These are phyloP conservation scores for Fusarium denticulatum DNA, from an alignment of 2,329 filamentous ascomycete genomes.

Conservation along the genomic window DNA sequence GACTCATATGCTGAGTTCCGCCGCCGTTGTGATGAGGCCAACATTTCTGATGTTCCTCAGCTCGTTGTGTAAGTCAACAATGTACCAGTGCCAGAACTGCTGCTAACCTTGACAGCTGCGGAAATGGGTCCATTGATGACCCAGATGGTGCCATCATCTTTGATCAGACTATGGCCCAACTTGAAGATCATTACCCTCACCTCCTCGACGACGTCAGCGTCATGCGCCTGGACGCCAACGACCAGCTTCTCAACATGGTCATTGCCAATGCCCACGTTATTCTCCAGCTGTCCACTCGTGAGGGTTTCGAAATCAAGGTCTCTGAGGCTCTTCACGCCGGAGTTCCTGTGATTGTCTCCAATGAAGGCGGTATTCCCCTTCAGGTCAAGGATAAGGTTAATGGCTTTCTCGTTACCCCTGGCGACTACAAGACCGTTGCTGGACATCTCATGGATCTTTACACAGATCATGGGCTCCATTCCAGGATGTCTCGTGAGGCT, in stretches of 20 bases:
- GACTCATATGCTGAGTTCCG: conserved; percentile 80
- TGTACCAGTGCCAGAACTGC: background rate
- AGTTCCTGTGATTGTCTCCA: conserved; percentile 78
- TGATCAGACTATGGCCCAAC: conserved; percentile 74
- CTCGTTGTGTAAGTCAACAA: conserved; percentile 67
- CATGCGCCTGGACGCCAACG: conserved; percentile 79
- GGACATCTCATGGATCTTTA: conserved; percentile 73
- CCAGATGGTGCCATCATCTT: conserved; percentile 79
- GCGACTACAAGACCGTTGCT: conserved; percentile 76
- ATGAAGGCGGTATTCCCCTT: conserved; percentile 81
- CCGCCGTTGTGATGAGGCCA: conserved; percentile 64
- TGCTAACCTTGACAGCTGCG: conserved; percentile 57
- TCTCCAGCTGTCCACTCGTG: conserved; percentile 81
- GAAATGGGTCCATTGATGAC: conserved; percentile 83
- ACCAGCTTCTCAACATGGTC: conserved; percentile 82
- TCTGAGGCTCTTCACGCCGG: conserved; percentile 85
- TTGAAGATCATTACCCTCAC: conserved; percentile 70
- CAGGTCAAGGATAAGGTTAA: conserved; percentile 78
- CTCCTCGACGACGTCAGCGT: conserved; percentile 74
- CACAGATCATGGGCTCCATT: conserved; percentile 71
- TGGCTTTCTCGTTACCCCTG: conserved; percentile 78
- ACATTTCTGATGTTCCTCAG: conserved; percentile 68
- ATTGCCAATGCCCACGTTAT: conserved; percentile 77
- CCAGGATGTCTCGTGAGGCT: conserved; percentile 73
- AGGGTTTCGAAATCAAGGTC: conserved; percentile 89